Base-by-base conservation (phyloP, 1,139 yeast species). In the Casaregolazyma lundiana region DNA sequence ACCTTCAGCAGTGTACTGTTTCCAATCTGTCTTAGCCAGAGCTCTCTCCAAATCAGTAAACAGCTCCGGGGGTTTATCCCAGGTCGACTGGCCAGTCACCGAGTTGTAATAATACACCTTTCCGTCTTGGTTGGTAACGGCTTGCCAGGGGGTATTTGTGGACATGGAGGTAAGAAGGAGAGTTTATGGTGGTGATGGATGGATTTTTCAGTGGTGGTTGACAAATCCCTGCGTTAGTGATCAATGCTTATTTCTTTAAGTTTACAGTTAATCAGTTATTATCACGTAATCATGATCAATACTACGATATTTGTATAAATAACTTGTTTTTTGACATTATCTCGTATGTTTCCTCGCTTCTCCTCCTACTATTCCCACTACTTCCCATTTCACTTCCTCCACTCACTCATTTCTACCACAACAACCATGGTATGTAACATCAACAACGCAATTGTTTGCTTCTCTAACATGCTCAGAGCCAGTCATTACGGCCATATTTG, bases 401-500 rank as follows among this genome's bases (percentile, higher is more conserved):
- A 26, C 32, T 13, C 2, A 5, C 13, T 13, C 13, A 34, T 11
- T 16, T n/a, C 36, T 13, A 35, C 9, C 13, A 19, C 2, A 6
- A 34, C 22, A 19, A 13, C n/a, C 18, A 18, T 35, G 37, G 22
- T 18, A 35, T 13, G 22, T 17, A 15, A 13, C 22, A 17, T 11
- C 37, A 6, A 19, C 37, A 17, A 35, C 16, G 16, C 4, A 6
- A 11, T n/a, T n/a, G 18, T 13, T 16, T 8, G n/a, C 11, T 7
- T 24, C 45, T 43, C 24, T 24, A 19, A 3, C 4, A 26, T 30
- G 26, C 16, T 18, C 43, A 63, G 71, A 65, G 69, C 44, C 98
- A 92, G 79, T 92, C 98, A 4, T 78, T 92, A 53, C 88, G 92
- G 60, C 98, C 98, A 53, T 92, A 92, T 62, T 76, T 92, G 50